Conservation (phyloP, 768 basidiomycete genomes). For the Boletus huronensis region DNA sequence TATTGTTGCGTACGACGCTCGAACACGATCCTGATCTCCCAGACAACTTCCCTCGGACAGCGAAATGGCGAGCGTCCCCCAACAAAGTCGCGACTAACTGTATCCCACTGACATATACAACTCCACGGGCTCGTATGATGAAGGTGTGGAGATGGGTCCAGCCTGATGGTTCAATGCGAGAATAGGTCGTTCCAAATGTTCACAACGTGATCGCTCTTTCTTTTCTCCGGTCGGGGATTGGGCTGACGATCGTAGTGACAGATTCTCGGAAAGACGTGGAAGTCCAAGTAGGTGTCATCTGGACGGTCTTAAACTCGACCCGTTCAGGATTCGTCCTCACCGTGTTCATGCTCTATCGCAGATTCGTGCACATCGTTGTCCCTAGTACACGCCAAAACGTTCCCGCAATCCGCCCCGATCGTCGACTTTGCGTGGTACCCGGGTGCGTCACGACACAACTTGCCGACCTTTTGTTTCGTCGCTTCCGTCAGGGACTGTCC, state of each 20-base stretch:
- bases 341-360: neutral
- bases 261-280: neutral
- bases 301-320: neutral
- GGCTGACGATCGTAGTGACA: neutral
- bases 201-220: slow-evolving; percentile 35
- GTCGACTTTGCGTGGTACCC: slow-evolving; percentile 88
- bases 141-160: slow-evolving; percentile 77
- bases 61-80: slow-evolving; percentile 47
- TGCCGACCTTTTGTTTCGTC: slow-evolving; percentile 76
- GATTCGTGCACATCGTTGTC: neutral
- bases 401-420: slow-evolving; percentile 64
- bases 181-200: slow-evolving; percentile 60
- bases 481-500: slow-evolving; percentile 83
- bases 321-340: neutral
- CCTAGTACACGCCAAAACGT: slow-evolving; percentile 21
- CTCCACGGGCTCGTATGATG: neutral
- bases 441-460: slow-evolving; percentile 53
- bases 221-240: neutral
- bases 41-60: slow-evolving; percentile 51
- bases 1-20: slow-evolving; percentile 14
- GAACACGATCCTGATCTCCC: slow-evolving; percentile 21
- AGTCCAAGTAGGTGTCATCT: neutral
- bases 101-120: neutral
- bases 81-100: neutral
- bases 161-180: slow-evolving; percentile 66